Evolutionary conservation across 2,329 filamentous ascomycete genomes (phyloP), one percentile per base, ranked within the genome.

Genomic region (Neopestalotiopsis clavispora): DNA sequence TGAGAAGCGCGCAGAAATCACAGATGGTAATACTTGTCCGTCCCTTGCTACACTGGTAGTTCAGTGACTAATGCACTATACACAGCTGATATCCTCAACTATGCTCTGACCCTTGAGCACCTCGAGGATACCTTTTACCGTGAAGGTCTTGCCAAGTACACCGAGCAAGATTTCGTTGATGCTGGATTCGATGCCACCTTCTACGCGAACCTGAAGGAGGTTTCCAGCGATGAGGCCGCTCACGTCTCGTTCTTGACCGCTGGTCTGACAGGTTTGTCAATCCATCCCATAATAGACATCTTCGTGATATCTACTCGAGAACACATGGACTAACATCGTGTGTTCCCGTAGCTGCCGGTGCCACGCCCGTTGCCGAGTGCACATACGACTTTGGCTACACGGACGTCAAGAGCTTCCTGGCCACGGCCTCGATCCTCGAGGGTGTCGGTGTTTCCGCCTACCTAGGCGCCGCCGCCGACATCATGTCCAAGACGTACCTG

Each of bases 61-160:
- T 10, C 10, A 10, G 34, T 10, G 34, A 38, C 34, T 38, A 38
- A 38, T 30, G 12, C 42, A 6, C 2, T n/a, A 10, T 59, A 17
- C 34, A 28, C 32, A 59, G 60, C 49, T 23, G 65, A 67, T 65
- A 84, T 85, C 65, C 79, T 85, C 66, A 83, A 84, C 78, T 85
- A 84, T 65, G 84, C 84, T 23, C 76, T 85, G 28, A 82, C 83
- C 1, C 83, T 88, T 4, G 87, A 89, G 78, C 83, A 86, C 67
- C 84, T 89, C 38, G 90, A 92, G 79, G 81, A 87, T 70, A 83
- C 82, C 67, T 92, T 92, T 80, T 92, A 92, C 80, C 80, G 82
- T 49, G 76, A 90, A 63, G 90, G 86, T 49, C 81, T 92, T 4
- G 77, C 81, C 69, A 89, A 88, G 73, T 92, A 87, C 81, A 84